Evolutionary conservation across 768 basidiomycete species (phyloP).

Genomic region (Podaxis carcinomalis): DNA sequence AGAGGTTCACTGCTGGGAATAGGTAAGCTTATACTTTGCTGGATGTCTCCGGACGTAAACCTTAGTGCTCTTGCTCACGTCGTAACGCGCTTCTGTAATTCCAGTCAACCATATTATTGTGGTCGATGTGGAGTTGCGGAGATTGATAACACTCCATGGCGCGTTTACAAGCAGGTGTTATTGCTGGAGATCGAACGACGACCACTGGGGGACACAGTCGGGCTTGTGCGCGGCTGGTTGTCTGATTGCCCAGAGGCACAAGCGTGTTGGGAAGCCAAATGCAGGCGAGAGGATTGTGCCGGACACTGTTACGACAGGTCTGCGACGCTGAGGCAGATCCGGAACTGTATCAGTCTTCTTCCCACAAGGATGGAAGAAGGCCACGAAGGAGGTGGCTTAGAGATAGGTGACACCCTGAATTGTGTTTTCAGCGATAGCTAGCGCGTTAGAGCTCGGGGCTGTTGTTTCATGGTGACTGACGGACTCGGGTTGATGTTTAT

Average conservation of each 20-base stretch:
- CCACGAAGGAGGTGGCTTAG: too few relatives aligned
- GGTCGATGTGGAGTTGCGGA: slow-evolving; percentile 46
- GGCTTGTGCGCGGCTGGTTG: slow-evolving; percentile 34
- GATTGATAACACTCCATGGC: slow-evolving; percentile 60
- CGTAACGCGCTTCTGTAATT: background rate
- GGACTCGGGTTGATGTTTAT: too few relatives aligned
- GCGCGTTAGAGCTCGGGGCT: too few relatives aligned
- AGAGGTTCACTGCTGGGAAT: slow-evolving; percentile 53
- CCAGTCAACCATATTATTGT: slow-evolving; percentile 39
- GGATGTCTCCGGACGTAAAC: too few relatives aligned
- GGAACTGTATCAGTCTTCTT: slow-evolving; percentile 50
- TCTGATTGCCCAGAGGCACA: slow-evolving; percentile 54
- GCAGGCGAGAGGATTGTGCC: slow-evolving; percentile 43
- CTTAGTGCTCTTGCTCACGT: background rate
- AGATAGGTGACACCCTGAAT: too few relatives aligned
- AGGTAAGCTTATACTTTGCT: slow-evolving; percentile 22
- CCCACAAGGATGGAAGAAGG: slow-evolving; percentile 33
- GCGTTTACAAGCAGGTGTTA: slow-evolving; percentile 53
- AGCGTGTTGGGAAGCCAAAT: slow-evolving; percentile 61
- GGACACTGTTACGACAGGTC: slow-evolving; percentile 56
- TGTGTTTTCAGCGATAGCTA: too few relatives aligned
- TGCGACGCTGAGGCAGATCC: slow-evolving; percentile 55
- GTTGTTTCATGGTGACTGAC: too few relatives aligned
- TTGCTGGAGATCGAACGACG: slow-evolving; percentile 54
- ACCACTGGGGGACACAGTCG: slow-evolving; percentile 56